These are phyloP conservation scores for Orbilia blumenaviensis DNA, from an alignment of 2,329 filamentous ascomycete species.

Conservation along the genomic window DNA sequence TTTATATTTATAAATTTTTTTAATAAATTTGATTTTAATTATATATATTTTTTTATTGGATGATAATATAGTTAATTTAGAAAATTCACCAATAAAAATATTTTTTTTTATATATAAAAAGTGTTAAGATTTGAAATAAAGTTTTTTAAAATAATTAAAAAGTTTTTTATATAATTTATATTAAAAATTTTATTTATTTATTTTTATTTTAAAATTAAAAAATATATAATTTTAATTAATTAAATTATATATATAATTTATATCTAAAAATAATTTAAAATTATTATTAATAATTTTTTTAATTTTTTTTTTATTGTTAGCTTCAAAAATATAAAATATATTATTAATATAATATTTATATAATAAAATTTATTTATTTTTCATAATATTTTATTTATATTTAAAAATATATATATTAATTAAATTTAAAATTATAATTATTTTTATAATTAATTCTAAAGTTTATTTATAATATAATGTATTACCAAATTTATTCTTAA, in stretches of 20 bases:
- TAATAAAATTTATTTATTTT: no score
- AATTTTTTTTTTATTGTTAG: not conserved
- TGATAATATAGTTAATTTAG: not conserved
- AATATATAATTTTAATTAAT: not conserved
- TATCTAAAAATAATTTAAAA: not conserved
- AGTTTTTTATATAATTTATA: not conserved
- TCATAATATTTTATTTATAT: not conserved
- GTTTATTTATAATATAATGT: not conserved
- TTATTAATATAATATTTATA: no score
- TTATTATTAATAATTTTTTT: not conserved
- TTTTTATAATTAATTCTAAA: not conserved
- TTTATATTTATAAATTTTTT: not conserved
- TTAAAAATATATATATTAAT: not conserved
- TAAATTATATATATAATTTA: not conserved
- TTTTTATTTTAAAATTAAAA: not conserved
- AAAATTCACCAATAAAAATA: not conserved
- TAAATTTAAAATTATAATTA: not conserved
- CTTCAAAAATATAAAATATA: not conserved
- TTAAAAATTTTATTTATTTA: not conserved
- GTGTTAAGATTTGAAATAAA: not conserved
- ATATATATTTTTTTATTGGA: not conserved
- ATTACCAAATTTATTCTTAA: not conserved
- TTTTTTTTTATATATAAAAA: not conserved
- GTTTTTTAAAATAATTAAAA: not conserved
- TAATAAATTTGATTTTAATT: no score